Percentiles rank a stretch among this genome's conserved stretches.
These are phyloP conservation scores for Sutorius eximius DNA, from an alignment of 1,284 basidiomycete genomes.

Conservation along the genomic window DNA sequence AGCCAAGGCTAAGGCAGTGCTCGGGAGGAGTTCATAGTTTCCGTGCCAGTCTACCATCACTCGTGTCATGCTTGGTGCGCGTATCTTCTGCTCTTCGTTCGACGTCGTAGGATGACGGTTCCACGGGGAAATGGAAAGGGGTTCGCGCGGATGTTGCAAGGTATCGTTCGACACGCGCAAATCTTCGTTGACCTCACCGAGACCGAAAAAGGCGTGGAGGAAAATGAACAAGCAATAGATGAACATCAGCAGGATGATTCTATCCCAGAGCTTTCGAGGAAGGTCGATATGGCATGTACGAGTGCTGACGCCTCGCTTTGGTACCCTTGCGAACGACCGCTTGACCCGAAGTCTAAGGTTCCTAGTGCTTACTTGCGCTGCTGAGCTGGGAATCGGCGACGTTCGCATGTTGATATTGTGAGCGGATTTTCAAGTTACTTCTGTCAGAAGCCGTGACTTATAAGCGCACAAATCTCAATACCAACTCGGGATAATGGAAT, in stretches of 20 bases:
- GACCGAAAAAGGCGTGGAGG: constrained; percentile 30
- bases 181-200: constrained; percentile 11
- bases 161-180: neutral
- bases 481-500: constrained; percentile 4
- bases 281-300: neutral
- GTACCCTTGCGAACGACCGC: neutral
- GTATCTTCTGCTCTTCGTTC: constrained; percentile 2
- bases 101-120: neutral
- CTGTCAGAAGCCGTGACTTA: neutral
- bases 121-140: neutral
- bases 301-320: neutral
- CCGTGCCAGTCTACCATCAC: constrained; percentile 24
- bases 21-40: constrained; percentile 18
- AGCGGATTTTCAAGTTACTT: neutral
- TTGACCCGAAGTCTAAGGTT: neutral
- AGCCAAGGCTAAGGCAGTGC: neutral
- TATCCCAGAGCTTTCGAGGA: constrained; percentile 22
- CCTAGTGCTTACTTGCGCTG: neutral
- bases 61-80: neutral
- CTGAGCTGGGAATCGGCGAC: neutral
- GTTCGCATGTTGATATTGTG: constrained; percentile 14
- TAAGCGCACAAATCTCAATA: neutral
- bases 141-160: neutral
- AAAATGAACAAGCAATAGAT: constrained; percentile 26
- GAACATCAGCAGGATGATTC: constrained; percentile 26